Conservation (phyloP, 1,139 yeast genomes). For the Kazachstania sp. region DNA sequence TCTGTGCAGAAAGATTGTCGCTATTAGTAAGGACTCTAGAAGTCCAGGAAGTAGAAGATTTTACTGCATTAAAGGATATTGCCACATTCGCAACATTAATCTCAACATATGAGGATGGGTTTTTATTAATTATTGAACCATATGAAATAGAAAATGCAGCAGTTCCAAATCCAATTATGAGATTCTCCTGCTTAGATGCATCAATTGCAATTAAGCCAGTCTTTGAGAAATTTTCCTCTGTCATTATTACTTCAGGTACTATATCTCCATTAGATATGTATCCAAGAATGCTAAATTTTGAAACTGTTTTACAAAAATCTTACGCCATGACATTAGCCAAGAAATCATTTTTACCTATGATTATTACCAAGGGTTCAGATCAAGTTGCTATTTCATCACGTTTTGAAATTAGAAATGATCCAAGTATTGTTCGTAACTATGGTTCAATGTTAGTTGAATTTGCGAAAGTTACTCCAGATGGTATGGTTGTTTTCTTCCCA, state of each 20-base stretch:
- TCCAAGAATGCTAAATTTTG: conserved; percentile 92
- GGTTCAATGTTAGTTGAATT: conserved; percentile 89
- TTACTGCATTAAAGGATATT: conserved; percentile 84
- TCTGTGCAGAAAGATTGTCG: conserved; percentile 86
- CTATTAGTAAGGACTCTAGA: conserved; percentile 83
- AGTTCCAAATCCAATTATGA: conserved; percentile 93
- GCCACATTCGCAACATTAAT: conserved; percentile 96
- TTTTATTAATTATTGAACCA: conserved; percentile 85
- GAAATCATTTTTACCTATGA: conserved; percentile 86
- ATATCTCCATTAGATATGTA: conserved; percentile 98
- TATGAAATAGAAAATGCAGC: conserved; percentile 95
- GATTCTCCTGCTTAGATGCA: conserved; percentile 93
- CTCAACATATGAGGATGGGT: conserved; percentile 90
- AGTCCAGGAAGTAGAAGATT: conserved; percentile 81
- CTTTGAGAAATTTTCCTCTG: conserved; percentile 88
- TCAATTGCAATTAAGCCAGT: conserved; percentile 97
- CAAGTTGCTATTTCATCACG: conserved; percentile 95
- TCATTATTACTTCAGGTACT: conserved; percentile 93
- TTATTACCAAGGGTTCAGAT: conserved; percentile 94
- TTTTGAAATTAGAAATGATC: conserved; percentile 94
- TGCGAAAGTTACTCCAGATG: conserved; percentile 94
- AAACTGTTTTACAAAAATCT: conserved; percentile 89
- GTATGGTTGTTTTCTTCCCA: conserved; percentile 95
- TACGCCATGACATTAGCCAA: conserved; percentile 93
- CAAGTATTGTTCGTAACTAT: conserved; percentile 92